Evolutionary conservation across 768 basidiomycete genomes (phyloP).

Genomic region (Coprinopsis marcescibilis): DNA sequence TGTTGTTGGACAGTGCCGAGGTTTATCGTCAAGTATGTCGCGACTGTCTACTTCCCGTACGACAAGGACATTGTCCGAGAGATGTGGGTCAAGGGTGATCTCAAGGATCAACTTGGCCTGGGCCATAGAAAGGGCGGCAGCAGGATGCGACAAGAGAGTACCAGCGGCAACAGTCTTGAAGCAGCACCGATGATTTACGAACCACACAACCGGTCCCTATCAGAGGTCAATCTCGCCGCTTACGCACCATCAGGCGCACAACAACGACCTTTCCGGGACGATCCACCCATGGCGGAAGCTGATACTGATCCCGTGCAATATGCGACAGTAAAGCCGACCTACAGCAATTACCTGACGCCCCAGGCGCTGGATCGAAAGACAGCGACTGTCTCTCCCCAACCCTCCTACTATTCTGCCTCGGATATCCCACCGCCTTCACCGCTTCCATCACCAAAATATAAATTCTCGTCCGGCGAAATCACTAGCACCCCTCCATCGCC

Average conservation of each 20-base stretch:
- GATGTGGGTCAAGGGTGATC: conserved; percentile 79
- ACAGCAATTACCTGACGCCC: conserved; percentile 23
- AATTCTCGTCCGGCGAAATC: conserved; percentile 39
- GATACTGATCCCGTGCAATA: conserved; percentile 23
- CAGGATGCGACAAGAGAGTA: conserved; percentile 27
- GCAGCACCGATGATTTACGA: conserved; percentile 66
- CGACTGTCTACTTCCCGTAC: conserved; percentile 65
- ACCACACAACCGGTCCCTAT: conserved; percentile 57
- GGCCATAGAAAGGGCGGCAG: conserved; percentile 52
- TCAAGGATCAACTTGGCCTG: conserved; percentile 78
- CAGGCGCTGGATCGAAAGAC: conserved; percentile 17
- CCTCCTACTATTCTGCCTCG: conserved; percentile 67
- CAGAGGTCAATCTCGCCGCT: conserved; percentile 46
- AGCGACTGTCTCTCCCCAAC: conserved; percentile 31
- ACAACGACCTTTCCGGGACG: conserved; percentile 40
- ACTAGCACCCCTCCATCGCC: conserved; percentile 39
- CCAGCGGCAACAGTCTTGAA: conserved; percentile 39
- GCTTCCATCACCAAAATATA: conserved; percentile 45
- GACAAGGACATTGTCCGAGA: conserved; percentile 93
- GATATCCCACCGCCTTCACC: conserved; percentile 63
- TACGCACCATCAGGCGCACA: conserved; percentile 46
- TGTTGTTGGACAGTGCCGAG: conserved; percentile 56
- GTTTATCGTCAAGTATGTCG: conserved; percentile 70
- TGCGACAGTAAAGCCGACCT: conserved; percentile 12
- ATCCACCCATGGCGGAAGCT: conserved; percentile 34